Evolutionary conservation across 306 rosid genomes (phyloP), one percentile per base, ranked within the genome.

Genomic region (Lablab purpureus): DNA sequence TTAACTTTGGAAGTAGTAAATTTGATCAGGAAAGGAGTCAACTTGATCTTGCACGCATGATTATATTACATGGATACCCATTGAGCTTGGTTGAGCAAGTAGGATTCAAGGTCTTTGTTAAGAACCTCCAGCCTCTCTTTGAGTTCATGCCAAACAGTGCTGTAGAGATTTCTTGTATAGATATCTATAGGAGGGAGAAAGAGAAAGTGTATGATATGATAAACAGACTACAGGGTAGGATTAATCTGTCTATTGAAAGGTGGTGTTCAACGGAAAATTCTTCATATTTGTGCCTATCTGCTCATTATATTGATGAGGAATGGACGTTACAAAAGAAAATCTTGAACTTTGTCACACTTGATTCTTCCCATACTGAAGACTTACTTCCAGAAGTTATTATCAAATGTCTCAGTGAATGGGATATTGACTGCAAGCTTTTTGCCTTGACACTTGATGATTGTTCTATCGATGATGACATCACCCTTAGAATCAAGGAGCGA

Each of bases 1-100:
- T 88, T 51, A 92, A 75, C 83, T 82, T 77, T 34, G 90, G 87
- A 46, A 86, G 92, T 74, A 68, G 91, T 36, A 93, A 85, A 81
- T 95, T 93, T 81, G 98, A 95, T 79, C 96, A 87, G 72, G 98
- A 90, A 75, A 88, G 89, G 76, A 95, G 99, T 89, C 98, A 80
- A 67, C 74, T 70, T 80, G 99, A 95, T 90, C 99, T 95, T 50
- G 97, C 97, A n/a, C 94, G 89, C 73, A 95, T 95, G 99, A 89
- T 93, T 68, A 91, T 95, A 73, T 79, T 88, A 69, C 98, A 93
- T 82, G 99, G 97, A 60, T 95, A 95, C 75, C 98, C 98, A 11
- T 69, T 91, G 78, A 68, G 88, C 77, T 88, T 95, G 90, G 92
- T 86, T 78, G 98, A 95, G 77, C 93, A 95, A 66, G 97, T 91